Conservation (phyloP, 345 rosid genomes). For the Corchorus olitorius region DNA sequence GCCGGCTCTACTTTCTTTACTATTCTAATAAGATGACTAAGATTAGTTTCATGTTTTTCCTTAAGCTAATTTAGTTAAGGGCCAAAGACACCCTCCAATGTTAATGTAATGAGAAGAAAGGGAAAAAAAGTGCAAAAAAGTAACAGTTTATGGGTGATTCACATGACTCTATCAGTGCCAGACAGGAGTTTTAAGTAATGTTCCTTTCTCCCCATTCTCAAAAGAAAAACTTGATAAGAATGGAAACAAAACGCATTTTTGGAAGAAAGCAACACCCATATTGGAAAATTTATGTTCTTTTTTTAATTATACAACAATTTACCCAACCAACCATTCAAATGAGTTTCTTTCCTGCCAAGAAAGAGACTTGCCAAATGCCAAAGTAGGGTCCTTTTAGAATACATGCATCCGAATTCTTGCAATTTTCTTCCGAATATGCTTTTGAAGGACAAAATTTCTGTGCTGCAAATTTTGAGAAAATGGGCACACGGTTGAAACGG, state of each 20-base stretch:
- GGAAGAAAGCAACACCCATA: slow-evolving; percentile 11
- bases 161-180: slow-evolving; percentile 14
- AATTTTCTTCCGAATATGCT: background rate
- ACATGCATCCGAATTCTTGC: no score
- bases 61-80: background rate
- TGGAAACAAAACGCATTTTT: slow-evolving; percentile 1
- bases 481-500: background rate
- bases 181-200: background rate
- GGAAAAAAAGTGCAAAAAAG: background rate
- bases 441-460: background rate
- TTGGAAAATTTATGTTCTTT: background rate
- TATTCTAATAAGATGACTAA: background rate
- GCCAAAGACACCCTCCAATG: background rate
- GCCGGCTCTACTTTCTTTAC: background rate
- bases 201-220: background rate
- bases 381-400: background rate
- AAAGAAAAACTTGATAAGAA: background rate
- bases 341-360: background rate
- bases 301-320: background rate
- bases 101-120: background rate
- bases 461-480: background rate
- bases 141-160: slow-evolving; percentile 10
- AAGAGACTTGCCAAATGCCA: slow-evolving; percentile 6
- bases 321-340: slow-evolving; percentile 5
- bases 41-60: no score